Base-by-base conservation (phyloP, 495 filamentous ascomycete genomes). In the Penicillium desertorum region DNA sequence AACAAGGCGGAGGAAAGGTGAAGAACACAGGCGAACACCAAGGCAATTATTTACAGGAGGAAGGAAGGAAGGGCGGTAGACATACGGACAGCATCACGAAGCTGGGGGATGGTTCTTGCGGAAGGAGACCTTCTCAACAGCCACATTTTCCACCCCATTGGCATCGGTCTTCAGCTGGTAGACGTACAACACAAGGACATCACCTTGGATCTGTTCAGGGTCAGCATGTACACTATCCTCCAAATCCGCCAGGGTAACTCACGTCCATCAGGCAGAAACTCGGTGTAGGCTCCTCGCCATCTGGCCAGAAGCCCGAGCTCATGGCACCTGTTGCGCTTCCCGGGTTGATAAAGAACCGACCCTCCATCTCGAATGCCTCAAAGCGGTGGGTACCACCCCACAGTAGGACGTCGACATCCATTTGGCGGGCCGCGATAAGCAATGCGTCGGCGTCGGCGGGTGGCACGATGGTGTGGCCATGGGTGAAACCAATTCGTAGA, bases 211-310 rank as follows among this genome's bases (percentile, higher is more conserved):
- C 92, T 97, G 59, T 36, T 52, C 34, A 29, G 12, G 19, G 43
- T 58, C 44, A 54, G 62, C 25, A 60, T 51, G 22, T 25, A 4
- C 34, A 20, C 0, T 0, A 14, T 9, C 5, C 5, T 27, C 17
- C 22, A 6, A 14, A 22, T 6, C 6, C 10, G 5, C 12, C 19
- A 11, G 17, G 20, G 30, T 19, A 29, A 89, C 90, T 79, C 68
- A 97, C 94, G 83, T 99, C 95, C 94, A 99, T 98, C 74, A 99
- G 74, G 71, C 94, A 96, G 74, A 99, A 99, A 69, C 95, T 98
- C 47, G 94, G 94, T 54, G 87, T 86, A 56, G 89, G 88, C 37
- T 95, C 90, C 69, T 96, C 92, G 19, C 82, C 86, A 17, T 86
- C 84, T 49, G 74, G 80, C 81, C 77, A 83, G 79, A 79, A 89